phyloP scores from a whole-genome alignment of 306 rosid species.

The Bauhinia variegata region DNA sequence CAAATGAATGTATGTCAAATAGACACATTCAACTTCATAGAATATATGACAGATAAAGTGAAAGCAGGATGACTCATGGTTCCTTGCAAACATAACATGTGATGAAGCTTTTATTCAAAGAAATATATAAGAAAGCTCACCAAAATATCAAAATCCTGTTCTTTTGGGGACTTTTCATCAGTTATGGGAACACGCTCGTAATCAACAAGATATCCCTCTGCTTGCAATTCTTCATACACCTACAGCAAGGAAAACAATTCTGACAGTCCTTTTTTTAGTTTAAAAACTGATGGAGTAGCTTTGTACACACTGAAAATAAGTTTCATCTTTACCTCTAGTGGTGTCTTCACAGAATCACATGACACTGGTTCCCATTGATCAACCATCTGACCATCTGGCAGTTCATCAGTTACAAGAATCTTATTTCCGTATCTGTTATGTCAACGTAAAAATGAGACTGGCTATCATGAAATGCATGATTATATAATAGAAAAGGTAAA shows the following conservation, averaged over 20 bases:
- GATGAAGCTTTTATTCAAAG: not conserved
- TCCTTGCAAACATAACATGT: no score
- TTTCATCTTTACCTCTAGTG: conserved; percentile 67
- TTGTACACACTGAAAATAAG: conserved; percentile 26
- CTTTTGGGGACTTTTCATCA: conserved; percentile 93
- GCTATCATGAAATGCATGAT: conserved; percentile 30
- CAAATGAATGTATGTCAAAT: no score
- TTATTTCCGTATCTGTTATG: conserved; percentile 76
- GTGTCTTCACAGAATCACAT: conserved; percentile 71
- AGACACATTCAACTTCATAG: no score
- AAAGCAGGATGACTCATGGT: no score
- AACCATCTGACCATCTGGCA: conserved; percentile 97
- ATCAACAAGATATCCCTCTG: conserved; percentile 79
- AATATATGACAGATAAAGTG: no score
- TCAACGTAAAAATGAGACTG: conserved; percentile 44
- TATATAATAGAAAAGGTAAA: conserved; percentile 2
- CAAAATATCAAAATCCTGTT: conserved; percentile 82
- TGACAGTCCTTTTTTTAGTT: conserved; percentile 25
- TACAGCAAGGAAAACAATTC: conserved; percentile 41
- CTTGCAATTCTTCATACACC: conserved; percentile 86
- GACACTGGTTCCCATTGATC: conserved; percentile 95
- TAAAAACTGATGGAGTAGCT: conserved; percentile 26
- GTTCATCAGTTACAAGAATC: conserved; percentile 95
- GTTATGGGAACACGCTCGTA: conserved; percentile 95
- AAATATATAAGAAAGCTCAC: conserved; percentile 52